phyloP scores from a whole-genome alignment of 495 filamentous ascomycete species.

The Aspergillus ellipticus region DNA sequence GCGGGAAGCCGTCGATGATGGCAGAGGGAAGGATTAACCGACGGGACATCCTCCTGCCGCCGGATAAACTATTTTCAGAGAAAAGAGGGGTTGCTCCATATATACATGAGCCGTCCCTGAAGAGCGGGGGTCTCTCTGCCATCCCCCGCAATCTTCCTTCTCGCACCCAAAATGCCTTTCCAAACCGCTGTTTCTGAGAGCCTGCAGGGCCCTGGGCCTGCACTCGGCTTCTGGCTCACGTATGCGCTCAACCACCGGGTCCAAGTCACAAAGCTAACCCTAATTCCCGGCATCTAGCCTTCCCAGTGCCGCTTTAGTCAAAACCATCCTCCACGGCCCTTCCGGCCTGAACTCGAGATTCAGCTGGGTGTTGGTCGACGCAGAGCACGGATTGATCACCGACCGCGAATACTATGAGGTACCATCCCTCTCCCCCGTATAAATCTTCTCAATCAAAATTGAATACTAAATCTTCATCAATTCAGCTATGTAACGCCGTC shows the following conservation, averaged over 20 bases:
- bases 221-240: conserved; percentile 41
- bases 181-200: conserved; percentile 20
- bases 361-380: conserved; percentile 73
- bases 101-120: no score
- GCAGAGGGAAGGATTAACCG: no score
- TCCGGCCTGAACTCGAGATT: conserved; percentile 26
- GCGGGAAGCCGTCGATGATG: no score
- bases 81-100: no score
- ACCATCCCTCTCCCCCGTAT: not conserved
- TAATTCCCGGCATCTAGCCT: conserved; percentile 16
- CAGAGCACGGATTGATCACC: conserved; percentile 69
- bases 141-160: no score
- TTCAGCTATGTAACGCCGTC: conserved; percentile 39
- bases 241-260: conserved; percentile 16
- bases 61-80: no score
- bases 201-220: conserved; percentile 14
- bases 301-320: conserved; percentile 32
- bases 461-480: not conserved
- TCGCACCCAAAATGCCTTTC: conserved; percentile 21
- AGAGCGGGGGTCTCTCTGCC: no score
- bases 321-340: conserved; percentile 31
- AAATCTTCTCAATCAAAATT: not conserved
- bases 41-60: no score
- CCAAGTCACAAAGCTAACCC: not conserved
- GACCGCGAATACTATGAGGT: conserved; percentile 23